phyloP scores from a whole-genome alignment of 2,329 filamentous ascomycete genomes.

The Fusarium buxicola region DNA sequence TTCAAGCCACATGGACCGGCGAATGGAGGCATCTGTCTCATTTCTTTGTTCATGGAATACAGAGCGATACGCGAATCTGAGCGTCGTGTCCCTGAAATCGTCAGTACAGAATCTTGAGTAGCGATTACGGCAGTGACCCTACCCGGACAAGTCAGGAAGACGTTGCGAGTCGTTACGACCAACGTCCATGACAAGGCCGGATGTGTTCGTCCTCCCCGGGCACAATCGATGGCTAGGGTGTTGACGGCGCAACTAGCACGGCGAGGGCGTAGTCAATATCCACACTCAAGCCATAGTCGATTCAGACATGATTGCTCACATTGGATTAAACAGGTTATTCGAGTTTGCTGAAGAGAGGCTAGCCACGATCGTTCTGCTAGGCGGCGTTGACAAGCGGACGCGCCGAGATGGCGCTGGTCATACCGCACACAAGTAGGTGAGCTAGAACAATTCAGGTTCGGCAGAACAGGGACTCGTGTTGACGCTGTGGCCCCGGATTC shows the following conservation, averaged over 20 bases:
- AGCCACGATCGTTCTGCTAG: neutral
- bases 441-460: neutral
- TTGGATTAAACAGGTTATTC: neutral
- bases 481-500: constrained; percentile 4
- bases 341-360: neutral
- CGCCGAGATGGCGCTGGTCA: neutral
- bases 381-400: neutral
- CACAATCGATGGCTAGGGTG: constrained; percentile 37
- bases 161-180: constrained; percentile 32
- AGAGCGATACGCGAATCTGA: constrained; percentile 3
- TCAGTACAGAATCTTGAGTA: constrained; percentile 6
- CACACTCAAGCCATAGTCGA: neutral
- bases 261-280: constrained; percentile 3
- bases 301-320: neutral
- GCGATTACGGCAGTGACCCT: neutral
- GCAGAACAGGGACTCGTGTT: constrained; percentile 1
- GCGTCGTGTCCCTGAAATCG: constrained; percentile 7
- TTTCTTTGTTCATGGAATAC: constrained; percentile 4
- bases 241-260: constrained; percentile 7
- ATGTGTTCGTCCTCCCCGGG: constrained; percentile 12
- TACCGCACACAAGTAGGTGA: neutral
- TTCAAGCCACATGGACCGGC: constrained; percentile 33
- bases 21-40: constrained; percentile 10
- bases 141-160: constrained; percentile 29
- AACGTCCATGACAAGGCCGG: too few species aligned